Conservation (phyloP, 2,329 filamentous ascomycete species). For the Ophiosphaerella korrae region DNA sequence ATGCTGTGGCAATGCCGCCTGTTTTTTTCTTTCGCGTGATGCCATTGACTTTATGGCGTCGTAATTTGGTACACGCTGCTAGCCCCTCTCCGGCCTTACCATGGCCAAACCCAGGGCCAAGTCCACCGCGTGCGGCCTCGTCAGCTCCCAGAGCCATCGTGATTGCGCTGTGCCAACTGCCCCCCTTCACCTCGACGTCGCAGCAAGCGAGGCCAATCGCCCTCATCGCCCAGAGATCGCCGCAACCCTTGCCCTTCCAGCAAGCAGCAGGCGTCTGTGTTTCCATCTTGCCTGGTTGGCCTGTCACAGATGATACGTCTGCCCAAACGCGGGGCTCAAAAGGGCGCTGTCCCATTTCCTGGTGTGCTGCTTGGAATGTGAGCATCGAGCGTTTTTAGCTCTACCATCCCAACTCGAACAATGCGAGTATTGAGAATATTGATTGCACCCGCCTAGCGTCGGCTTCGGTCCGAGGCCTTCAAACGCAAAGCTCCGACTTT, state of each 20-base stretch:
- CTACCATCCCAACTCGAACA: too few relatives aligned
- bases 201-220: too few relatives aligned
- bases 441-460: background rate
- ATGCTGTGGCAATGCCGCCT: constrained; percentile 33
- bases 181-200: too few relatives aligned
- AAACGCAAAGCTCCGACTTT: too few relatives aligned
- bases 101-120: constrained; percentile 1
- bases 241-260: constrained; percentile 34
- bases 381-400: too few relatives aligned
- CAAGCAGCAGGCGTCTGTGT: constrained; percentile 28
- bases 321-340: constrained; percentile 15
- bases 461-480: too few relatives aligned
- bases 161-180: too few relatives aligned
- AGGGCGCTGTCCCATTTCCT: constrained; percentile 4
- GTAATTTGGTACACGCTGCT: too few relatives aligned
- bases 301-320: constrained; percentile 30
- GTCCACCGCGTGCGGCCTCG: too few relatives aligned
- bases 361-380: too few relatives aligned
- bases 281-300: constrained; percentile 42
- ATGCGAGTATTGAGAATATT: background rate
- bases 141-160: background rate
- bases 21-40: constrained; percentile 9
- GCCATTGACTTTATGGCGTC: too few relatives aligned
- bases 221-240: constrained; percentile 31
- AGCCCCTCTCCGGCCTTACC: too few relatives aligned